Evolutionary conservation across 345 rosid genomes (phyloP), one percentile per base, ranked within the genome.

Genomic region (Eucalyptus pauciflora): DNA sequence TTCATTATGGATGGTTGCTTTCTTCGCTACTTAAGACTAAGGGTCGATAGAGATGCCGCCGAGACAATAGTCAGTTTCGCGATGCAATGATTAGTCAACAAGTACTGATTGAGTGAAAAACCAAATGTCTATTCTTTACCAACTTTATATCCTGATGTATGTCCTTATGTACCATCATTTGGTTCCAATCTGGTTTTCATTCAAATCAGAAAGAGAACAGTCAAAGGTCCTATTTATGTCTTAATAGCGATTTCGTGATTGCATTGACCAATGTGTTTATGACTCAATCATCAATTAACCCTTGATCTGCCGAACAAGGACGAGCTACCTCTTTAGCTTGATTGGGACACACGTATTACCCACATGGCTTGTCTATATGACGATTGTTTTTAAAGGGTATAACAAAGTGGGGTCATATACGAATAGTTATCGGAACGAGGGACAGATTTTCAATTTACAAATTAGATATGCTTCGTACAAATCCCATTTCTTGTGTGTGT

Each of bases 391-490:
- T 17, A 71, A 37, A 10, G 25, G 46, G 6, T 17, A 69, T 33
- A 67, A 69, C 80, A 37, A 71, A 37, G 13, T 2, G 81, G 2
- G 43, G 43, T 16, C 41, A 16, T 16, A 33, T 69, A 31, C 12
- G 3, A 20, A 33, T 69, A 0, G 45, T 17, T 33, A 16, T 33
- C 0, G 5, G 1, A 4, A 37, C 8, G 1, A 3, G 2, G 4
- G 25, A 13, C 2, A 37, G 10, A 33, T 71, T 71, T 71, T 71
- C 4, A 37, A 37, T 71, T 71, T 71, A 18, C 25, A 37, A 71
- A 8, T 18, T 2, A 7, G 25, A 17, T 22, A 22, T 18, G 3
- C 4, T 5, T 0, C 1, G 0, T 71, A 33, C 25, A 71, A 33
- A 33, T 71, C 81, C 0, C 81, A 71, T 33, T 3, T 5, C 11